Conservation (phyloP, 495 filamentous ascomycete genomes). For the Hamigera avellanea region DNA sequence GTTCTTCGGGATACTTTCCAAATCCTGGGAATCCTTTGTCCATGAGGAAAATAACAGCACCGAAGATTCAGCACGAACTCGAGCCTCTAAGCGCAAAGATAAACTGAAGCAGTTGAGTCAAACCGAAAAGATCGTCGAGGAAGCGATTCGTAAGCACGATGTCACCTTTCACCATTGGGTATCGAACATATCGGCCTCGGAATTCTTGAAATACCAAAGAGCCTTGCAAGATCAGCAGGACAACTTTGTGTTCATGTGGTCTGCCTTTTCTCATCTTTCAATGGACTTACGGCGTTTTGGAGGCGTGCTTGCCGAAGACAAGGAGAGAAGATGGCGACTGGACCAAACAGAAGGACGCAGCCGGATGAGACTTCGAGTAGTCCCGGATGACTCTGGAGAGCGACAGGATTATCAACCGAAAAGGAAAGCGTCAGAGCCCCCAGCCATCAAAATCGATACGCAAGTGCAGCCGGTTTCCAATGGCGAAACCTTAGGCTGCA, state of each 20-base stretch:
- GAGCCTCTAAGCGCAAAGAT: slow-evolving; percentile 66
- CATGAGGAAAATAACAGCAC: slow-evolving; percentile 64
- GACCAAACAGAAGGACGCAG: slow-evolving; percentile 94
- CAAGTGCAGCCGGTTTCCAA: slow-evolving; percentile 17
- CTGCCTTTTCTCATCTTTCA: slow-evolving; percentile 62
- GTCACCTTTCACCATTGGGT: slow-evolving; percentile 80
- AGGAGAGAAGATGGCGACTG: slow-evolving; percentile 69
- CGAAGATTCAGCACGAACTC: slow-evolving; percentile 53
- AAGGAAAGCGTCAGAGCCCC: slow-evolving; percentile 45
- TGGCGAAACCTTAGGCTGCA: slow-evolving; percentile 24
- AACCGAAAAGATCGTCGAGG: slow-evolving; percentile 54
- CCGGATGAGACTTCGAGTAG: slow-evolving; percentile 79
- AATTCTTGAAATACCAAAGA: slow-evolving; percentile 82
- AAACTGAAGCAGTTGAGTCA: slow-evolving; percentile 66
- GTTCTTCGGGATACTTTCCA: slow-evolving; percentile 68
- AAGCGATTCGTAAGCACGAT: slow-evolving; percentile 65
- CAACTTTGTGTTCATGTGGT: slow-evolving; percentile 59
- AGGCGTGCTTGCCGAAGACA: slow-evolving; percentile 59
- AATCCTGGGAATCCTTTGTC: slow-evolving; percentile 78
- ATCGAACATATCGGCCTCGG: slow-evolving; percentile 84
- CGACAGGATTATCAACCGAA: slow-evolving; percentile 80
- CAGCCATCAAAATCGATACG: slow-evolving; percentile 26
- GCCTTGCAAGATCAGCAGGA: slow-evolving; percentile 87
- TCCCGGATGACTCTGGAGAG: slow-evolving; percentile 59
- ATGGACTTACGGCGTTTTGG: slow-evolving; percentile 63